phyloP scores from a whole-genome alignment of 257 asterid genomes.

The Catharanthus roseus region DNA sequence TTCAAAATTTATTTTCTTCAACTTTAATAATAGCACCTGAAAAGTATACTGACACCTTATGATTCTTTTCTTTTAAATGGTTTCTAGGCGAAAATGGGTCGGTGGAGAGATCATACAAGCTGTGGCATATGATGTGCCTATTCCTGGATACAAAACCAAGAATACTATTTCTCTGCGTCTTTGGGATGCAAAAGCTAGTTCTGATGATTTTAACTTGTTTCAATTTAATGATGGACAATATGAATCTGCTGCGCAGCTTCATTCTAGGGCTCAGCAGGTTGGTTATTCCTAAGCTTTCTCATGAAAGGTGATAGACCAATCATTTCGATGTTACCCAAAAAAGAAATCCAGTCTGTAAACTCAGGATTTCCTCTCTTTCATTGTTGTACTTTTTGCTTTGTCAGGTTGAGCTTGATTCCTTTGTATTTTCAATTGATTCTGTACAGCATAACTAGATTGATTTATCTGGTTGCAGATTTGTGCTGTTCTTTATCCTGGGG shows the following conservation, averaged over 20 bases:
- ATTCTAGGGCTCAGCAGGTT: constrained; percentile 96
- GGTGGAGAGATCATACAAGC: constrained; percentile 98
- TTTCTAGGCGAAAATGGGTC: constrained; percentile 76
- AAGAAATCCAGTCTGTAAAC: constrained; percentile 1
- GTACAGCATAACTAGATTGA: background rate
- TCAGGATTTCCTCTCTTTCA: constrained; percentile 7
- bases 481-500: constrained; percentile 98
- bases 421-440: too few relatives aligned
- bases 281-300: constrained; percentile 18
- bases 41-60: background rate
- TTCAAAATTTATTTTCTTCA: constrained; percentile 8
- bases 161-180: constrained; percentile 95
- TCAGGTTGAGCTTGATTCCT: too few relatives aligned
- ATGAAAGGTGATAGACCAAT: background rate
- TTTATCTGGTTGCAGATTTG: constrained; percentile 59
- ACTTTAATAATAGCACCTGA: background rate
- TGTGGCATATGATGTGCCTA: constrained; percentile 97
- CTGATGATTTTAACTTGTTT: constrained; percentile 77
- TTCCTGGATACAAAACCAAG: constrained; percentile 98
- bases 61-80: constrained; percentile 11
- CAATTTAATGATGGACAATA: constrained; percentile 93
- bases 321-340: background rate
- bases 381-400: background rate
- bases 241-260: constrained; percentile 93
- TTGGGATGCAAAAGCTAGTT: constrained; percentile 97